Evolutionary conservation across 2,329 filamentous ascomycete species (phyloP).

Genomic region (Beauveria caledonica): DNA sequence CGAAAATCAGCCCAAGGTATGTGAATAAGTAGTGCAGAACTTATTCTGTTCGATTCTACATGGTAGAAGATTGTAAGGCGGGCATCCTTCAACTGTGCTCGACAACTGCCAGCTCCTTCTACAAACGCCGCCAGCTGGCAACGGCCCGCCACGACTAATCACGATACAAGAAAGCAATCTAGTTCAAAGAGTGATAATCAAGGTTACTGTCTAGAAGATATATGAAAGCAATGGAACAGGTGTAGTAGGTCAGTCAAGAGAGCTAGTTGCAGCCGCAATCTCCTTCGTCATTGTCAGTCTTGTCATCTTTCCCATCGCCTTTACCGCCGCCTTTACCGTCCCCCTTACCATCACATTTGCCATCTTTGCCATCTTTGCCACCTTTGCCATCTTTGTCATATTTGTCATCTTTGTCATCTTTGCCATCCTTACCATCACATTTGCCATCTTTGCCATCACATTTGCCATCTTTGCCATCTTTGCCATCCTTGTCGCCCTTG

Average conservation of each 20-base stretch:
- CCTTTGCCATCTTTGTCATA: neutral
- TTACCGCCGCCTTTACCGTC: neutral
- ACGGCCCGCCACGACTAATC: neutral
- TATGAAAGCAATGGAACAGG: neutral
- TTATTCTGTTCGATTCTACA: neutral
- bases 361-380: neutral
- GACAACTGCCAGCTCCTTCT: neutral
- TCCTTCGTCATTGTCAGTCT: slow-evolving; percentile 4
- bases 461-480: neutral
- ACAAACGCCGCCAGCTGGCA: slow-evolving; percentile 5
- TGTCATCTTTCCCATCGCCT: neutral
- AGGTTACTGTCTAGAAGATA: neutral
- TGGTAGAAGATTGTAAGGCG: neutral
- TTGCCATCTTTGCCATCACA: neutral
- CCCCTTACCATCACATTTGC: neutral
- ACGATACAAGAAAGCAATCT: neutral
- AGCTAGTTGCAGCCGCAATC: slow-evolving; percentile 10
- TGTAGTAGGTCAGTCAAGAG: neutral
- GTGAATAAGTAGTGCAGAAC: neutral
- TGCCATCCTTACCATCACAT: neutral
- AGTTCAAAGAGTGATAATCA: neutral
- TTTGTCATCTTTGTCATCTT: neutral
- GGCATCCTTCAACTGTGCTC: neutral
- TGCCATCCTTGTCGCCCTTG: neutral
- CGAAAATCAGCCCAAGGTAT: neutral